Conservation (phyloP, 306 rosid genomes). For the Dryas drummondii region DNA sequence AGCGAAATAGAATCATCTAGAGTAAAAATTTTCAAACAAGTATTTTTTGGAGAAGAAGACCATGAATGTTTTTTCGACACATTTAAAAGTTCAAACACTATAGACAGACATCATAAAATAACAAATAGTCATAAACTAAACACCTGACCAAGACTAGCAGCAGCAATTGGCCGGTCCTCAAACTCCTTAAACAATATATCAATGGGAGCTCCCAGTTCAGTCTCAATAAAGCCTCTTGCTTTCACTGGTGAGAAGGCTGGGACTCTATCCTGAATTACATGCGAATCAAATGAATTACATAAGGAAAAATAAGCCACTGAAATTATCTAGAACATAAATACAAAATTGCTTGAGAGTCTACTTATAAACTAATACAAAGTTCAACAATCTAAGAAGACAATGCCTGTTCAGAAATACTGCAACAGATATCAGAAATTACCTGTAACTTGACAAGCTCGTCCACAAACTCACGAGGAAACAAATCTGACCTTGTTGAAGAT, state of each 20-base stretch:
- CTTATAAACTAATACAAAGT: neutral
- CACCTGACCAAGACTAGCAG: constrained; percentile 98
- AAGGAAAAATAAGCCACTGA: constrained; percentile 14
- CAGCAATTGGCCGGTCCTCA: constrained; percentile 87
- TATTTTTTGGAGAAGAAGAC: neutral
- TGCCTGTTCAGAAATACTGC: neutral
- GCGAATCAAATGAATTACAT: constrained; percentile 2
- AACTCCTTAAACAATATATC: constrained; percentile 67
- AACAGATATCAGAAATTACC: constrained; percentile 31
- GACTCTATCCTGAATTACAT: constrained; percentile 69
- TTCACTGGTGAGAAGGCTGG: constrained; percentile 86
- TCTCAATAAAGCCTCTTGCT: constrained; percentile 73
- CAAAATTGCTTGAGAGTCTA: neutral
- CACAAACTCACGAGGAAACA: constrained; percentile 84
- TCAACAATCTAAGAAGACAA: neutral
- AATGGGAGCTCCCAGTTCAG: constrained; percentile 72
- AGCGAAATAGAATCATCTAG: constrained; percentile 14
- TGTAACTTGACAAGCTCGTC: constrained; percentile 93
- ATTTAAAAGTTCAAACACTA: neutral
- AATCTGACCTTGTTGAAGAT: constrained; percentile 89
- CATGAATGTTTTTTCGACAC: neutral
- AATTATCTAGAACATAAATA: neutral
- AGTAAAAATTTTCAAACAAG: neutral
- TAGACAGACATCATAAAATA: neutral
- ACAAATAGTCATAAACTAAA: constrained; percentile 17